Base-by-base conservation (phyloP, 805 yeast species). In the Cyberlindnera misumaiensis region DNA sequence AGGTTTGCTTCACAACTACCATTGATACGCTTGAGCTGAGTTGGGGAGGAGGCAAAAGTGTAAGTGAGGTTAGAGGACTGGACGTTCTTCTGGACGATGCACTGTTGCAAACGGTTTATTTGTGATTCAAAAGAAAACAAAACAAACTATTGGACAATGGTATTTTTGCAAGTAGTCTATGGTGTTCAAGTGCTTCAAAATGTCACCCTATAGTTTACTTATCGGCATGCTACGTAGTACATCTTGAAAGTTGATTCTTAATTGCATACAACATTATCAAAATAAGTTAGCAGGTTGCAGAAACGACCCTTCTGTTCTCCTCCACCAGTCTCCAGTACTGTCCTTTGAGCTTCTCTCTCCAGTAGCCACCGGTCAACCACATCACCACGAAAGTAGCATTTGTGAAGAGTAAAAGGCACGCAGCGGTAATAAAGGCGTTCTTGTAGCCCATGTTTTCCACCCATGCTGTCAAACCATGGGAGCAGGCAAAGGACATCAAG, bases 381-480 rank as follows among this genome's bases (percentile, higher is more conserved):
- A 52, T 52, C 6, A 53, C 14, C 5, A 49, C 4, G 37, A 52
- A 52, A 3, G 54, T 49, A 32, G 42, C 44, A 29, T 49, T 48
- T 24, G 50, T 43, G 34, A 66, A 67, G 28, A 77, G 54, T 36
- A 74, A 66, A 45, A 76, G 64, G 39, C 72, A 71, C 1, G 75
- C 80, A 11, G 77, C 71, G 1, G 75, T 70, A 35, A 77, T 67
- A 44, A 77, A 77, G 14, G 79, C 67, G 48, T 75, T 70, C 47
- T 76, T 75, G 38, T 66, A 60, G 1, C 84, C 84, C 36, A 65
- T 56, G 45, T 70, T 64, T 3, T 49, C 56, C 26, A 76, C 62
- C 77, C 82, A 79, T n/a, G 76, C 73, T 3, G 79, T 75, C 41
- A 75, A 67, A 20, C 79, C 83, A 42, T 77, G 78, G 36, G 71